Conservation (phyloP, 148 eudicot genomes). For the Heliosperma pusillum region DNA sequence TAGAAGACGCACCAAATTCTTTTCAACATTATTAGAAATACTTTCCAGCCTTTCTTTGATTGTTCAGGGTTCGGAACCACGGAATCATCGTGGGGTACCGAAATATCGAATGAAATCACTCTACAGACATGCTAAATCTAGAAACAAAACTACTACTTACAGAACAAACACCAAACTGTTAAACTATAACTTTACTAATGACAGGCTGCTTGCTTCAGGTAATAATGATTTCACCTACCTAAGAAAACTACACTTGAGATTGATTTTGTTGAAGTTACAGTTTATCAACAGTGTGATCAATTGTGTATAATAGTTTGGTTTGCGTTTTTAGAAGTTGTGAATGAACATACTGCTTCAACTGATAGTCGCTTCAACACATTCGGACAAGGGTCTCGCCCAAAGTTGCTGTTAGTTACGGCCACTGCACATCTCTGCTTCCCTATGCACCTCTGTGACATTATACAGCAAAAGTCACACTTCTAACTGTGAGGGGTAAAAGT, state of each 20-base stretch:
- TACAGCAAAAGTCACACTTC: no score
- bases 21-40: neutral
- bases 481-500: no score
- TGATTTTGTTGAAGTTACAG: slow-evolving; percentile 1
- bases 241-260: slow-evolving; percentile 23
- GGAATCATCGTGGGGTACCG: slow-evolving; percentile 11
- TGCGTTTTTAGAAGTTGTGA: slow-evolving; percentile 20
- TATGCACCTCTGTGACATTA: slow-evolving; percentile 57
- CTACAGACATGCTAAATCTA: slow-evolving; percentile 20
- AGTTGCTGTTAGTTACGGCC: slow-evolving; percentile 70
- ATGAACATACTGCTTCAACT: slow-evolving; percentile 78
- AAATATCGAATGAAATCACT: neutral
- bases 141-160: slow-evolving; percentile 23
- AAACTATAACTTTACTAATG: slow-evolving; percentile 9
- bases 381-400: slow-evolving; percentile 86
- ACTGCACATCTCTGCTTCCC: slow-evolving; percentile 76
- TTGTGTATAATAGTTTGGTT: slow-evolving; percentile 24
- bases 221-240: slow-evolving; percentile 12
- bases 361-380: slow-evolving; percentile 71
- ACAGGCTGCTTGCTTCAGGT: no score
- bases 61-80: slow-evolving; percentile 19
- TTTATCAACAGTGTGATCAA: slow-evolving; percentile 18
- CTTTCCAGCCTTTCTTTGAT: neutral
- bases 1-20: neutral
- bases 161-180: slow-evolving; percentile 12